These are phyloP conservation scores for Aspergillus jensenii DNA, from an alignment of 2,329 filamentous ascomycete genomes.

Conservation along the genomic window DNA sequence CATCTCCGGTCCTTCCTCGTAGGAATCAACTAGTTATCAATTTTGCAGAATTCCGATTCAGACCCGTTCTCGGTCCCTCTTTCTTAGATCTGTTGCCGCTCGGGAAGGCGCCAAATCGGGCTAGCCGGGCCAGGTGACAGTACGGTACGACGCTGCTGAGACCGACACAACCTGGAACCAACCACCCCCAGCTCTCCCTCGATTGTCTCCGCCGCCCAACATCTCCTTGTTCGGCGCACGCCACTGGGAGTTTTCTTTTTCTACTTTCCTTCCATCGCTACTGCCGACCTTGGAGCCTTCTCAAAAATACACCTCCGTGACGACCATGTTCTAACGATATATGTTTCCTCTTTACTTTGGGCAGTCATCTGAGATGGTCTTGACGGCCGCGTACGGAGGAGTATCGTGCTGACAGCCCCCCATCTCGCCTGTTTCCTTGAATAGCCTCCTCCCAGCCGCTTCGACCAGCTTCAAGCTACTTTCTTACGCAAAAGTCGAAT, in stretches of 20 bases:
- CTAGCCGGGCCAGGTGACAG: slow-evolving; percentile 13
- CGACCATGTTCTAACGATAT: slow-evolving; percentile 21
- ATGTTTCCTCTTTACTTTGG: slow-evolving; percentile 14
- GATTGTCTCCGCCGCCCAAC: slow-evolving; percentile 22
- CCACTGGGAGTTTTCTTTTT: slow-evolving; percentile 18
- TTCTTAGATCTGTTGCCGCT: slow-evolving; percentile 11
- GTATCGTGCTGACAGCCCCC: slow-evolving; percentile 24
- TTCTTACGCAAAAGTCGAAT: slow-evolving; percentile 14
- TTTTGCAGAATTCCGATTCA: background rate
- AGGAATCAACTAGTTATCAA: background rate
- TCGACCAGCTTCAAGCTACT: slow-evolving; percentile 9
- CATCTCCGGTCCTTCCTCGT: background rate
- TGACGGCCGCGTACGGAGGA: slow-evolving; percentile 18
- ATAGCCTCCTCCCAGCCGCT: slow-evolving; percentile 9
- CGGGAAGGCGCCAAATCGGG: slow-evolving; percentile 17
- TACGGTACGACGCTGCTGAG: background rate
- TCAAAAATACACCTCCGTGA: slow-evolving; percentile 2
- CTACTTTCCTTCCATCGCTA: background rate
- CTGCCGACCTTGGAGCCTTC: slow-evolving; percentile 3
- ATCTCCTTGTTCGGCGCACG: slow-evolving; percentile 32
- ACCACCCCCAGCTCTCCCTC: slow-evolving; percentile 23
- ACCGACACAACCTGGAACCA: slow-evolving; percentile 15
- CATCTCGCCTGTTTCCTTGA: slow-evolving; percentile 16
- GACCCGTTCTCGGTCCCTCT: background rate
- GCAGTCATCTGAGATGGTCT: slow-evolving; percentile 23